Percentiles rank a stretch among this genome's conserved stretches.
Conservation (phyloP, 768 basidiomycete species). For the Tephrocybe sp. region DNA sequence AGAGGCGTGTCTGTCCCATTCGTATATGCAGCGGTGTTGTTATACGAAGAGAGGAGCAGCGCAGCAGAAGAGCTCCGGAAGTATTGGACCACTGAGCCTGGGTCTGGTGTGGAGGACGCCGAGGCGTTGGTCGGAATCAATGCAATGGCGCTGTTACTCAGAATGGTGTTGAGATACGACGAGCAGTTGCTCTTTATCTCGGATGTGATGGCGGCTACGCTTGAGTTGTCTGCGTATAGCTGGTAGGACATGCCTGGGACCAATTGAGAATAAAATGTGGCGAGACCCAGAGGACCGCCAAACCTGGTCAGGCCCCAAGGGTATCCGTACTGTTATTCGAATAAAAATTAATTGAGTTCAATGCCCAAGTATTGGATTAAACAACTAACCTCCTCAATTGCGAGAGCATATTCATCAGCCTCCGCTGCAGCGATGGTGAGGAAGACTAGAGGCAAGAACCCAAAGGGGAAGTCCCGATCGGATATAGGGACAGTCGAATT, state of each 20-base stretch:
- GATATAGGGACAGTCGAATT: constrained; percentile 32
- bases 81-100: constrained; percentile 60
- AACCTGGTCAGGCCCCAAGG: background rate
- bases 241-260: background rate
- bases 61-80: constrained; percentile 61
- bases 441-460: constrained; percentile 51
- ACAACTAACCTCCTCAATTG: background rate
- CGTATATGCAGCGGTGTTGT: constrained; percentile 48
- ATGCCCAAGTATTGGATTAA: no score
- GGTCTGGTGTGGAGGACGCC: constrained; percentile 7
- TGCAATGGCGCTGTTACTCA: background rate
- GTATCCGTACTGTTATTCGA: background rate
- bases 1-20: constrained; percentile 43
- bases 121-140: background rate
- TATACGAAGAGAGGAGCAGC: constrained; percentile 59
- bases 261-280: background rate
- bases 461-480: constrained; percentile 47
- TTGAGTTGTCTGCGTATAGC: background rate
- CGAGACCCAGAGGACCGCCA: background rate
- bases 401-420: no score
- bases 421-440: background rate
- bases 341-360: no score
- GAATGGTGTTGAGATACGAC: background rate
- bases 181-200: background rate
- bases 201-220: background rate